Evolutionary conservation across 202 grass and related monocot species (phyloP), one percentile per base, ranked within the genome.

Genomic region (Carex arenaria): DNA sequence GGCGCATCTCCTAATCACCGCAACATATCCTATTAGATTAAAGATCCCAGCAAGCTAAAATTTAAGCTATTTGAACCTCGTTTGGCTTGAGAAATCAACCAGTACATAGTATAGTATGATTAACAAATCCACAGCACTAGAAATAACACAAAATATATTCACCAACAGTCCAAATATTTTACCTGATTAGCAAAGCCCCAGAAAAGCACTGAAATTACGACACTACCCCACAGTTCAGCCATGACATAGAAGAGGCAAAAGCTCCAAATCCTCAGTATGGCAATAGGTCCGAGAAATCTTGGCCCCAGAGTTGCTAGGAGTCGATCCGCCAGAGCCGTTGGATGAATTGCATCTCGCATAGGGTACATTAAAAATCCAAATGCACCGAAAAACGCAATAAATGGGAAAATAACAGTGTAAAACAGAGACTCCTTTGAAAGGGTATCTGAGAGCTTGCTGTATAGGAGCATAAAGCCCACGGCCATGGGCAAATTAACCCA

Each of bases 401-500:
- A 93, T 7, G 96, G 91, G 84, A 92, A 90, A 57, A 98, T 93
- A 71, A 98, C 91, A 60, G 88, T 93, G 86, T 98, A 98, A 88
- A 98, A 95, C 85, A 98, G 96, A 69, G 88, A 78, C 83, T 98
- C 93, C 85, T 92, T 95, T 64, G 96, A 93, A 40, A 95, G 93
- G 18, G 89, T 89, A 70, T 93, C 88, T 38, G 93, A 86, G 61
- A 98, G 96, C 88, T 92, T 95, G 86, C 92, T 93, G 93, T 95
- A 95, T 64, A 98, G 91, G 15, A 98, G 82, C 96, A 98, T 98
- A 87, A 98, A 98, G 12, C 95, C 95, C 40, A 98, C 43, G 43
- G 95, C 95, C 95, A 95, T 95, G 79, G 95, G 95, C 51, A 98
- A 87, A 83, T 95, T 98, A 67, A 95, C 95, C 95, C 93, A 98